These are phyloP conservation scores for Phoma herbarum DNA, from an alignment of 2,329 filamentous ascomycete species.

Conservation along the genomic window DNA sequence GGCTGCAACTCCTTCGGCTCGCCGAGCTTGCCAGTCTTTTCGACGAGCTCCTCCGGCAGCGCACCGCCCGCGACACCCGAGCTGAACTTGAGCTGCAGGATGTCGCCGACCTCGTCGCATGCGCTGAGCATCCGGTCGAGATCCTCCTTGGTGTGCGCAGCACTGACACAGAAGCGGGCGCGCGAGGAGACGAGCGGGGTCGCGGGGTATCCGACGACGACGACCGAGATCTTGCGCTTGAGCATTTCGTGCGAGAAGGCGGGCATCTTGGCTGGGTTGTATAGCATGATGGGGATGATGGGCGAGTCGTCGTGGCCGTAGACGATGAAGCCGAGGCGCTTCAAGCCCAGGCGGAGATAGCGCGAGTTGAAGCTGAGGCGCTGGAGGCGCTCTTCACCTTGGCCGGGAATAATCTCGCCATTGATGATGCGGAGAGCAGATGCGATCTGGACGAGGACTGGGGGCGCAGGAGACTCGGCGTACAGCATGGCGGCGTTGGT, in stretches of 20 bases:
- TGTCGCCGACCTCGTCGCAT: conserved; percentile 90
- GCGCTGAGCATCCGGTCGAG: conserved; percentile 87
- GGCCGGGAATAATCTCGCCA: conserved; percentile 85
- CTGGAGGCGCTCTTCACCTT: conserved; percentile 94
- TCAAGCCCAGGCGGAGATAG: conserved; percentile 95
- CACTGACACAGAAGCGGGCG: conserved; percentile 93
- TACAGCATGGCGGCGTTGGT: conserved; percentile 87
- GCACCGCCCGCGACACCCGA: conserved; percentile 91
- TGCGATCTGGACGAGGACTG: conserved; percentile 89
- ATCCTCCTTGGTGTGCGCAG: conserved; percentile 98
- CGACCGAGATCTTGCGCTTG: conserved; percentile 94
- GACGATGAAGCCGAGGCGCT: conserved; percentile 95
- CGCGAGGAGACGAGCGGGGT: conserved; percentile 95
- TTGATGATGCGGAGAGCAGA: conserved; percentile 87
- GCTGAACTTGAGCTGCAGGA: conserved; percentile 96
- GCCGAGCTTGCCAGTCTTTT: conserved; percentile 59
- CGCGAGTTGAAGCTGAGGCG: conserved; percentile 97
- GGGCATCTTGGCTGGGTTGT: conserved; percentile 98
- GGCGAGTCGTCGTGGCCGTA: conserved; percentile 98
- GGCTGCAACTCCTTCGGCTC: conserved; percentile 63
- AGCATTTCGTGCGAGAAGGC: conserved; percentile 99
- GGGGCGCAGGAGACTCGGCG: conserved; percentile 86
- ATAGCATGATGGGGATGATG: conserved; percentile 92
- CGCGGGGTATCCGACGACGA: conserved; percentile 96
- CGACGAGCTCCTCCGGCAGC: conserved; percentile 78